Percentiles rank a stretch among this genome's conserved stretches.
phyloP scores from a whole-genome alignment of 176 grass and related monocot species.

The Puccinellia tenuiflora region DNA sequence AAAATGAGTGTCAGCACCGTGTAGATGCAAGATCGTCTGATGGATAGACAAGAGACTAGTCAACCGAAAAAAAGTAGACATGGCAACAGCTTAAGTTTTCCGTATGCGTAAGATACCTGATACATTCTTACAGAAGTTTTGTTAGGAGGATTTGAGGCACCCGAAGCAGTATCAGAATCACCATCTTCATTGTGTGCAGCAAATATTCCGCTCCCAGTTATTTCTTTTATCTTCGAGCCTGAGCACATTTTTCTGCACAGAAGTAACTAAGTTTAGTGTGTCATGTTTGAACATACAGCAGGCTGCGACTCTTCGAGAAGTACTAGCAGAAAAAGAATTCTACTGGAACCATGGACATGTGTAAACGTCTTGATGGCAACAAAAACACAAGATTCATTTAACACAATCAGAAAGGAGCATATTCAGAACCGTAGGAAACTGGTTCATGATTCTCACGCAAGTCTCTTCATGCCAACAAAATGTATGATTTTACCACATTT shows the following conservation, averaged over 20 bases:
- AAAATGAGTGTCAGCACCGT: not conserved
- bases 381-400: not conserved
- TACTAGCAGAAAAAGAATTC: not conserved
- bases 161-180: constrained; percentile 19
- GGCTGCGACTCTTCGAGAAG: not conserved
- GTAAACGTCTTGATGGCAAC: not conserved
- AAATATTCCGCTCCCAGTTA: constrained; percentile 62
- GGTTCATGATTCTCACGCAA: not conserved
- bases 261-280: not conserved
- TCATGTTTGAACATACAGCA: not conserved
- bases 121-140: constrained; percentile 47
- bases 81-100: not conserved
- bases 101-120: constrained; percentile 27
- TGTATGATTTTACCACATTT: not conserved
- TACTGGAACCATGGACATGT: not conserved
- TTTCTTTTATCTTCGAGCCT: constrained; percentile 52
- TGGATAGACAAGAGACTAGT: not conserved
- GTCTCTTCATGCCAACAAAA: not conserved
- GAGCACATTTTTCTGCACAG: constrained; percentile 45
- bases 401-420: not conserved
- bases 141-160: constrained; percentile 22
- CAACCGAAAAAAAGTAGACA: not conserved
- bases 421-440: not conserved
- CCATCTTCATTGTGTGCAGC: constrained; percentile 16
- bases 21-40: not conserved